Evolutionary conservation across 441 rosid species (phyloP).

Genomic region (Viola pubescens): DNA sequence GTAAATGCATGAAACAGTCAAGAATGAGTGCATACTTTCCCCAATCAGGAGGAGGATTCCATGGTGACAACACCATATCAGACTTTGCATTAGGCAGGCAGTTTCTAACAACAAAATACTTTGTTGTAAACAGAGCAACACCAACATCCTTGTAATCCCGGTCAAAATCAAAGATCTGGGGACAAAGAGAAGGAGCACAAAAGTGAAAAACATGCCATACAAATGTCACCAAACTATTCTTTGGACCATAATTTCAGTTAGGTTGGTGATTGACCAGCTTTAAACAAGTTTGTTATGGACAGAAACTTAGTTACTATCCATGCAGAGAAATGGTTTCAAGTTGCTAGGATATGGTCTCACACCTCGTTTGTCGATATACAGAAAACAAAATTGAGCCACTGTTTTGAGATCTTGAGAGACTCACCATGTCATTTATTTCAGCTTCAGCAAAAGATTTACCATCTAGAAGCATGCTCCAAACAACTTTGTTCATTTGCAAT

Average conservation of each 20-base stretch:
- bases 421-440: constrained; percentile 97
- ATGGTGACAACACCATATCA: constrained; percentile 85
- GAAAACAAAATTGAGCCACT: too few species aligned
- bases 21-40: constrained; percentile 59
- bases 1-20: constrained; percentile 8
- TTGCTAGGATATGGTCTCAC: too few species aligned
- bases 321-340: too few species aligned
- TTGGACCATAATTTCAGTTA: neutral
- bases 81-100: constrained; percentile 75
- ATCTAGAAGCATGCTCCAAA: constrained; percentile 96
- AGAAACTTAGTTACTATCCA: too few species aligned
- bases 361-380: too few species aligned
- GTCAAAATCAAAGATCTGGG: constrained; percentile 90
- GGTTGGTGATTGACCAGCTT: too few species aligned
- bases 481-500: constrained; percentile 75
- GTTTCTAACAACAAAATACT: constrained; percentile 75
- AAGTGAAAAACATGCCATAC: neutral
- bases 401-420: constrained; percentile 17
- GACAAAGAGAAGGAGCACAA: constrained; percentile 7
- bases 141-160: constrained; percentile 98
- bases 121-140: constrained; percentile 76
- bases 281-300: too few species aligned
- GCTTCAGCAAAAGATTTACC: constrained; percentile 98
- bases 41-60: constrained; percentile 99
- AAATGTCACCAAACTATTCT: constrained; percentile 10